These are phyloP conservation scores for Fusarium sp. DNA, from an alignment of 2,329 filamentous ascomycete genomes.

Conservation along the genomic window DNA sequence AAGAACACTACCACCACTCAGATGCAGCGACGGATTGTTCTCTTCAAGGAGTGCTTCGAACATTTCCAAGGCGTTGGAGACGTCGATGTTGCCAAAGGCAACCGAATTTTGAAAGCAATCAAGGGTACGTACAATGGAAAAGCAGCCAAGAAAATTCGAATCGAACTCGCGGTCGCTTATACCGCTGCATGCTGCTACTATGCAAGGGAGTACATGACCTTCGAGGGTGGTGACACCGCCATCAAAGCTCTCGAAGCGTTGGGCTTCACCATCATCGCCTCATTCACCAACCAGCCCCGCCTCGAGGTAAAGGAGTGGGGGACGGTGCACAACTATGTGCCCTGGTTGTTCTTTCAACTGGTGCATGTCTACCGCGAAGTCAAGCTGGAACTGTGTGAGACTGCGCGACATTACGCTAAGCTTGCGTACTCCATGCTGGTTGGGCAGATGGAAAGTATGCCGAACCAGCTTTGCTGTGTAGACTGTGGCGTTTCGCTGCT, in stretches of 20 bases:
- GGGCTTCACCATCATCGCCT: not conserved
- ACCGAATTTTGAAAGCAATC: constrained; percentile 34
- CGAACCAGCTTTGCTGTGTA: not conserved
- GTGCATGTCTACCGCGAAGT: not conserved
- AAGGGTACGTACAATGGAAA: constrained; percentile 40
- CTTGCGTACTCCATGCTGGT: not conserved
- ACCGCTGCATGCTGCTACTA: not conserved
- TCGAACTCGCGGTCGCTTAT: not conserved
- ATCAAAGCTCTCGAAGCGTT: not conserved
- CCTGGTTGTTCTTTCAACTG: not conserved
- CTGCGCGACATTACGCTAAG: not conserved
- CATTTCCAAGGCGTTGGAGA: not conserved
- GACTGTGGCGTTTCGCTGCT: not conserved
- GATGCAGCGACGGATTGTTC: constrained; percentile 19
- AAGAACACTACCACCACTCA: not conserved
- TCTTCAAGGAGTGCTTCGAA: constrained; percentile 10
- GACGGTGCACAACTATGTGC: not conserved
- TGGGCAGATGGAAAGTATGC: not conserved
- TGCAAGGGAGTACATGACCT: not conserved
- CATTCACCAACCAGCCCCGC: not conserved
- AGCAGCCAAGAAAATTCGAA: not conserved
- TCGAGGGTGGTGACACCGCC: not conserved
- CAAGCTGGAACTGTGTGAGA: not conserved
- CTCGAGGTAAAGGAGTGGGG: not conserved
- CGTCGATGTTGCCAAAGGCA: constrained; percentile 7